These are phyloP conservation scores for Danielia reshetovae DNA, from an alignment of 805 yeast genomes.

Conservation along the genomic window DNA sequence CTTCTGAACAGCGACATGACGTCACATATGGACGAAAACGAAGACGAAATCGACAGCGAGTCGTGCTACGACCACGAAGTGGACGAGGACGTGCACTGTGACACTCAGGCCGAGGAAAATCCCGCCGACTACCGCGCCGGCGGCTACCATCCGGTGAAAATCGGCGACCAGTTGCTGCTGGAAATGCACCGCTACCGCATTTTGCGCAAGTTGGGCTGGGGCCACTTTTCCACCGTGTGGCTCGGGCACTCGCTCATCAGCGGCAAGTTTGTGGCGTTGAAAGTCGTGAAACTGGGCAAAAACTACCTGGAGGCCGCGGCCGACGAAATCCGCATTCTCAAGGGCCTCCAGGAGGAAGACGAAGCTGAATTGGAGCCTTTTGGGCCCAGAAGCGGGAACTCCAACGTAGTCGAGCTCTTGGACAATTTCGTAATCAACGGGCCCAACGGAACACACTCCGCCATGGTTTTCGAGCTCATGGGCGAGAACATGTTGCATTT, in stretches of 20 bases:
- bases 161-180: conserved; percentile 80
- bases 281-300: conserved; percentile 85
- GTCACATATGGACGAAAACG: conserved; percentile 14
- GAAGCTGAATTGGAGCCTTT: too few relatives aligned
- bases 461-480: conserved; percentile 95
- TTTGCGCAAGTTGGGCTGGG: conserved; percentile 96
- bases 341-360: conserved; percentile 63
- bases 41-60: conserved; percentile 7
- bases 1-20: conserved; percentile 39
- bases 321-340: conserved; percentile 78
- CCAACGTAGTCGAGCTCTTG: conserved; percentile 69
- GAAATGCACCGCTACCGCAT: conserved; percentile 58
- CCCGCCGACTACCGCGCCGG: conserved; percentile 82
- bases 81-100: conserved; percentile 23
- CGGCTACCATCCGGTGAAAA: conserved; percentile 91
- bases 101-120: conserved; percentile 72
- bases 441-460: conserved; percentile 87
- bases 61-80: conserved; percentile 11
- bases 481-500: conserved; percentile 91
- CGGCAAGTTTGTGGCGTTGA: conserved; percentile 88
- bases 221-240: conserved; percentile 73
- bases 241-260: conserved; percentile 62
- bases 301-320: conserved; percentile 92
- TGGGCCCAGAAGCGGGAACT: neutral
- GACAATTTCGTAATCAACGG: conserved; percentile 87